Conservation (phyloP, 805 yeast genomes). For the Candida manassasensis region DNA sequence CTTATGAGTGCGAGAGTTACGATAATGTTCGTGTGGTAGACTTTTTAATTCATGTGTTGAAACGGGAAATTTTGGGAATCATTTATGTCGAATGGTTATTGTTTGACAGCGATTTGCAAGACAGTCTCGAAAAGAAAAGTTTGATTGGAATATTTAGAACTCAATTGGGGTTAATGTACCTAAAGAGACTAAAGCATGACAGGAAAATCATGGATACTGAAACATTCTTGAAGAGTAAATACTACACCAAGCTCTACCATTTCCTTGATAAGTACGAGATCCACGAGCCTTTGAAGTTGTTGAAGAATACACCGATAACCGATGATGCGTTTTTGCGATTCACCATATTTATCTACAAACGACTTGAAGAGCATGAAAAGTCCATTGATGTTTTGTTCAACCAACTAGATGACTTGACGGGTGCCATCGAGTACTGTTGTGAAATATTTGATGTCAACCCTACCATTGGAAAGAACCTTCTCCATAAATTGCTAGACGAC, state of each 20-base stretch:
- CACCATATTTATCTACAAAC: slow-evolving; percentile 53
- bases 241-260: slow-evolving; percentile 27
- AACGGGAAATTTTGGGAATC: slow-evolving; percentile 20
- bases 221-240: slow-evolving; percentile 8
- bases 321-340: slow-evolving; percentile 37
- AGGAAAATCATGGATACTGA: slow-evolving; percentile 5
- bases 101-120: slow-evolving; percentile 30
- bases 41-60: slow-evolving; percentile 33
- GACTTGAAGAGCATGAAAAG: slow-evolving; percentile 55
- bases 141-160: slow-evolving; percentile 29
- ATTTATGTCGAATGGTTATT: slow-evolving; percentile 46
- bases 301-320: slow-evolving; percentile 29
- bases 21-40: slow-evolving; percentile 51
- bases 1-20: slow-evolving; percentile 55
- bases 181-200: slow-evolving; percentile 18
- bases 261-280: slow-evolving; percentile 27
- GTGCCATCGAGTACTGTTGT: slow-evolving; percentile 61
- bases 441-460: slow-evolving; percentile 31
- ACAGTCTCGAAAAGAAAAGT: slow-evolving; percentile 11
- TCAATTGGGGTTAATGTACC: slow-evolving; percentile 28
- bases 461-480: slow-evolving; percentile 35
- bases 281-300: slow-evolving; percentile 36
- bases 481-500: slow-evolving; percentile 50
- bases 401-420: slow-evolving; percentile 49
- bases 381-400: slow-evolving; percentile 59